A percentile compares a stretch with the other conserved stretches of the same genome.
These are phyloP conservation scores for Paraphoma chrysanthemicola DNA, from an alignment of 2,329 filamentous ascomycete species.

Conservation along the genomic window DNA sequence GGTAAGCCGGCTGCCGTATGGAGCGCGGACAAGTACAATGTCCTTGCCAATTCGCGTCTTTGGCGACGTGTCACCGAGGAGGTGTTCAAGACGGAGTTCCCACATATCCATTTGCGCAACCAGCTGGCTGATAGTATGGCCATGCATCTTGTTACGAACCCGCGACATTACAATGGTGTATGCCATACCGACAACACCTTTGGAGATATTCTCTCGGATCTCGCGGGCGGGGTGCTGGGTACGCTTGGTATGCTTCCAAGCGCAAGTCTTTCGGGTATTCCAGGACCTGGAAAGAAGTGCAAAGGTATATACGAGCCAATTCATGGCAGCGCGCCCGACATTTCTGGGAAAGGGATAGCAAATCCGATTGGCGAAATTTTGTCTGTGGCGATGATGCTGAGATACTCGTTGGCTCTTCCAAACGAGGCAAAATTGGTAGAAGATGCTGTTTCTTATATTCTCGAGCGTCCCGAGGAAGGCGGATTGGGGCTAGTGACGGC, in stretches of 20 bases:
- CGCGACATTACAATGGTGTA: constrained; percentile 9
- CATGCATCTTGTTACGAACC: constrained; percentile 4
- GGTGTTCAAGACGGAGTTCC: neutral
- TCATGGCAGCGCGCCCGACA: constrained; percentile 18
- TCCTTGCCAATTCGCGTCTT: constrained; percentile 7
- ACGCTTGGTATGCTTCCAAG: constrained; percentile 15
- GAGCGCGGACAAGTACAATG: constrained; percentile 14
- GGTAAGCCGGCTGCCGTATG: neutral
- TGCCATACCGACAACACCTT: constrained; percentile 11
- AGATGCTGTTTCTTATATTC: neutral
- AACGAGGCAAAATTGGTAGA: neutral
- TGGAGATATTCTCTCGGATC: constrained; percentile 16
- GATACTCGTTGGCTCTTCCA: neutral
- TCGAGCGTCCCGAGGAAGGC: neutral
- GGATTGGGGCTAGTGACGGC: neutral
- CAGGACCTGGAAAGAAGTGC: constrained; percentile 8
- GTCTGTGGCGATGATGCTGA: constrained; percentile 8
- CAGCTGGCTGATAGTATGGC: constrained; percentile 13
- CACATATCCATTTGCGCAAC: constrained; percentile 8
- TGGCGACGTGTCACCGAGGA: constrained; percentile 8
- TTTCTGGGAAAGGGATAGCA: constrained; percentile 18
- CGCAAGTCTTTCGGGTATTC: constrained; percentile 2
- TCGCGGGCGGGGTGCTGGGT: constrained; percentile 8
- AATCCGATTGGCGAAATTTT: constrained; percentile 17
- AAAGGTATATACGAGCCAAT: constrained; percentile 15